phyloP scores from a whole-genome alignment of 768 basidiomycete species.

The Leccinum fibrillosum region DNA sequence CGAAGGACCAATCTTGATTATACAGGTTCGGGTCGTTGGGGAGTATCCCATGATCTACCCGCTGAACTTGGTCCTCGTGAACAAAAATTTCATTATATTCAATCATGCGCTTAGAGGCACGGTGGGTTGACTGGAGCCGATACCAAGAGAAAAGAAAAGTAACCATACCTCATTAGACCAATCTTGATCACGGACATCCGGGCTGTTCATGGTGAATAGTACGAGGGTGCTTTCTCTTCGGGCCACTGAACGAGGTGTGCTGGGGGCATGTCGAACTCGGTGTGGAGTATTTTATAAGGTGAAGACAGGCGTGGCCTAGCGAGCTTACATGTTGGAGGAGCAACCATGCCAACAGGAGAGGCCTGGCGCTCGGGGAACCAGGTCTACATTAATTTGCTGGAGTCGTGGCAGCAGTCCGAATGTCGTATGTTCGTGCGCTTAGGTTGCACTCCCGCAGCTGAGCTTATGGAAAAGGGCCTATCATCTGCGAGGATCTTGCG shows the following conservation, averaged over 20 bases:
- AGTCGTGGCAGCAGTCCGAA: neutral
- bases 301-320: neutral
- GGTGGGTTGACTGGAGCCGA: neutral
- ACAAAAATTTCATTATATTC: neutral
- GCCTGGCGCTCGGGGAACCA: neutral
- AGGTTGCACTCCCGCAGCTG: too few species aligned
- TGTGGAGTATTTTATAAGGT: constrained; percentile 6
- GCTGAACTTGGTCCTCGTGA: neutral
- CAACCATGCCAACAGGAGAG: neutral
- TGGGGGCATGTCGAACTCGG: neutral
- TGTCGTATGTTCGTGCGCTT: neutral
- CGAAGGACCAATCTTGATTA: neutral
- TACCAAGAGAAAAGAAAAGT: neutral
- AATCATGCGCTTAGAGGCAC: neutral
- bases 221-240: neutral
- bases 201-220: neutral
- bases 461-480: too few species aligned
- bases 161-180: constrained; percentile 2
- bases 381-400: neutral
- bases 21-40: neutral
- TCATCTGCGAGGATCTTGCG: too few species aligned
- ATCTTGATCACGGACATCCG: neutral
- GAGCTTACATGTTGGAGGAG: neutral
- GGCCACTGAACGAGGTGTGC: neutral
- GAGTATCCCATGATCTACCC: neutral